A percentile compares a stretch with the other conserved stretches of the same genome.
These are phyloP conservation scores for Mortierella claussenii DNA, from an alignment of 192 early-diverging fungal genomes.

Conservation along the genomic window DNA sequence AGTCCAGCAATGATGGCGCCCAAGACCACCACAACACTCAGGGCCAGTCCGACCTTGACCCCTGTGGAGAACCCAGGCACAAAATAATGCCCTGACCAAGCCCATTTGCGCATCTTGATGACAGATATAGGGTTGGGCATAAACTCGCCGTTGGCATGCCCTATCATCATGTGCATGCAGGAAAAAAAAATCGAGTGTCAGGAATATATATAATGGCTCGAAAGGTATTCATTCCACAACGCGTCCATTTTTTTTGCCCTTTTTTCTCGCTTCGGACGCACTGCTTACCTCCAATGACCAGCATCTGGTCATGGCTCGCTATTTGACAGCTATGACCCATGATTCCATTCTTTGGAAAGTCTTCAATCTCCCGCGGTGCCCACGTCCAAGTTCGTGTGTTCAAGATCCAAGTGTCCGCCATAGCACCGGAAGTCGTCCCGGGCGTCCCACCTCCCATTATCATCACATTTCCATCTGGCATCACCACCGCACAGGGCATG, in stretches of 20 bases:
- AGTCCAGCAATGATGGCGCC: constrained; percentile 36
- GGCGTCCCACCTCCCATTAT: constrained; percentile 34
- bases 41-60: constrained; percentile 22
- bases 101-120: constrained; percentile 13
- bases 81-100: constrained; percentile 7
- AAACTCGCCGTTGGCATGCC: constrained; percentile 8
- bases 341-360: constrained; percentile 23
- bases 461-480: constrained; percentile 22
- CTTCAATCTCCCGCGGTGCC: constrained; percentile 5
- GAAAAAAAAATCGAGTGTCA: constrained; percentile 3
- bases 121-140: constrained; percentile 14
- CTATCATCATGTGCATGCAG: constrained; percentile 1
- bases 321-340: constrained; percentile 41
- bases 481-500: constrained; percentile 27
- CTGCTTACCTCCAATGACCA: constrained; percentile 43
- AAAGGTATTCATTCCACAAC: too few species aligned
- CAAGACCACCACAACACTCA: constrained; percentile 21
- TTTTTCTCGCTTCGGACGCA: neutral
- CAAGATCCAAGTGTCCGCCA: constrained; percentile 39
- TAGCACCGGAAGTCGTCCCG: neutral
- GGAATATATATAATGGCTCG: neutral
- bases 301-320: constrained; percentile 15
- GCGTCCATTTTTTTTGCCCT: constrained; percentile 5
- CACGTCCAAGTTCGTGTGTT: constrained; percentile 34
- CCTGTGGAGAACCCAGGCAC: constrained; percentile 15